These are phyloP conservation scores for Coemansia sp. DNA, from an alignment of 192 early-diverging fungal genomes.

Conservation along the genomic window DNA sequence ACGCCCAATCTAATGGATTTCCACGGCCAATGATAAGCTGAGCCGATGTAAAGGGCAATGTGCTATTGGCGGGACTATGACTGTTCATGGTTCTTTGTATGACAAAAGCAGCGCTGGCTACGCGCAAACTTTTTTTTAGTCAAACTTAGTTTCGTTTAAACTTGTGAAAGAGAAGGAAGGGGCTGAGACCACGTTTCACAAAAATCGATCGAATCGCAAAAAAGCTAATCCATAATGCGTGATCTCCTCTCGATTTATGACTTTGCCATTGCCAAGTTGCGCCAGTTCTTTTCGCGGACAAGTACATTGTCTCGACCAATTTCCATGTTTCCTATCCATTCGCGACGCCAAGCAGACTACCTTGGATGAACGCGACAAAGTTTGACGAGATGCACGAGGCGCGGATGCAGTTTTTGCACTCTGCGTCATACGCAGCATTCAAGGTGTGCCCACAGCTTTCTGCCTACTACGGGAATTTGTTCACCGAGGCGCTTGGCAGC, in stretches of 20 bases:
- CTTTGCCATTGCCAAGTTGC: not conserved
- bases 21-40: not conserved
- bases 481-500: conserved; percentile 18
- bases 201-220: conserved; percentile 2
- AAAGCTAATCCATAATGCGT: not conserved
- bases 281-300: not conserved
- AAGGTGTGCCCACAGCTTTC: conserved; percentile 48
- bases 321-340: not conserved
- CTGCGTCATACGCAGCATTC: conserved; percentile 36
- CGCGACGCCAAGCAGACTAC: not conserved
- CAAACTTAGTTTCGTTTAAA: conserved; percentile 13
- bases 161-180: conserved; percentile 8
- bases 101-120: no score
- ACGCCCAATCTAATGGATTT: not conserved
- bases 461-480: conserved; percentile 38
- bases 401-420: conserved; percentile 33
- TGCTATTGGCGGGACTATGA: no score
- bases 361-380: conserved; percentile 11
- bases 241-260: not conserved
- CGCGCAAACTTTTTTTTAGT: no score
- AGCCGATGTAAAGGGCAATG: conserved; percentile 23
- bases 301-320: not conserved
- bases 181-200: conserved; percentile 15
- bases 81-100: no score
- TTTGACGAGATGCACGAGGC: conserved; percentile 9